A percentile compares a stretch with the other conserved stretches of the same genome.
Evolutionary conservation across 139 green algal species (phyloP).

Genomic region (Coelastrella sp.): DNA sequence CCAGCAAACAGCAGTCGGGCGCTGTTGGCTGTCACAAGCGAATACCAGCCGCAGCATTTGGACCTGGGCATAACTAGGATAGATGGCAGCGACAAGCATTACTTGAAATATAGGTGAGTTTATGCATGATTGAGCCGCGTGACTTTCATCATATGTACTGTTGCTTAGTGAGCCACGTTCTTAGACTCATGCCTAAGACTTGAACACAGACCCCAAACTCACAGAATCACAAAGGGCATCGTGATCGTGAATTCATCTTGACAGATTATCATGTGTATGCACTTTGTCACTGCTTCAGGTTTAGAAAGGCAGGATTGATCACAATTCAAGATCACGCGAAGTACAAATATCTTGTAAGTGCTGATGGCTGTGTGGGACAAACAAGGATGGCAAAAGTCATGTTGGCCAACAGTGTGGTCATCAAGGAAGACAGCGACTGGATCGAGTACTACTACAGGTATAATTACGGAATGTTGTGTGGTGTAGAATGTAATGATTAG

Average conservation of each 20-base stretch:
- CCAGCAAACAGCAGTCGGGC: slow-evolving; percentile 34
- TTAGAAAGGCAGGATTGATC: slow-evolving; percentile 44
- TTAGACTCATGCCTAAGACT: no score
- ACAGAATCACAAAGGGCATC: no score
- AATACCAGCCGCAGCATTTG: slow-evolving; percentile 39
- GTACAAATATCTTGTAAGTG: slow-evolving; percentile 45
- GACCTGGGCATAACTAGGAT: slow-evolving; percentile 49
- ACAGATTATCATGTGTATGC: neutral
- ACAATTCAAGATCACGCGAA: slow-evolving; percentile 48
- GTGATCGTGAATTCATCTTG: no score
- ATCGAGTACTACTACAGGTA: slow-evolving; percentile 55
- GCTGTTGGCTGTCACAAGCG: slow-evolving; percentile 33
- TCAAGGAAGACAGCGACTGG: slow-evolving; percentile 52
- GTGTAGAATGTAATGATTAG: no score
- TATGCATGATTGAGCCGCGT: no score
- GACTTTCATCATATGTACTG: neutral
- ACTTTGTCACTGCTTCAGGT: neutral
- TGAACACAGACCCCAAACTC: no score
- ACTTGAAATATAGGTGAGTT: slow-evolving; percentile 37
- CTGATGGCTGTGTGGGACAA: slow-evolving; percentile 51
- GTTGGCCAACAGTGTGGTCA: slow-evolving; percentile 49
- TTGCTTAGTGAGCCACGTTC: no score
- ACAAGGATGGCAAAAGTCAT: slow-evolving; percentile 50
- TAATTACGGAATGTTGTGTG: no score
- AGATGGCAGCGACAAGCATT: slow-evolving; percentile 47